These are phyloP conservation scores for Torulaspora quercuum DNA, from an alignment of 805 yeast species.

Conservation along the genomic window DNA sequence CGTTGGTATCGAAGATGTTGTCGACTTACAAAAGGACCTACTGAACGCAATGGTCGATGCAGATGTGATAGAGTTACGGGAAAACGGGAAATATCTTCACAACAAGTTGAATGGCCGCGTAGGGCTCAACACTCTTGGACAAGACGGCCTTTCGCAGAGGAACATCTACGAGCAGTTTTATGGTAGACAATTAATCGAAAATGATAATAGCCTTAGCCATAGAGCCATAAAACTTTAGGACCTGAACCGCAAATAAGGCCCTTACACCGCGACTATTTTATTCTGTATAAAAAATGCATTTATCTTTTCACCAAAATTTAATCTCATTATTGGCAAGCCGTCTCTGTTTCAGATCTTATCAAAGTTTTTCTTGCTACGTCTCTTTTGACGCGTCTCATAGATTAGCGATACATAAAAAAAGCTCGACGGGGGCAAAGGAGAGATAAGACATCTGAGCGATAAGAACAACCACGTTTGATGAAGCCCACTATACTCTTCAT, in stretches of 20 bases:
- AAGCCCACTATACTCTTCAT: constrained; percentile 26
- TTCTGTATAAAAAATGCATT: too few relatives aligned
- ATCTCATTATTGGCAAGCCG: too few relatives aligned
- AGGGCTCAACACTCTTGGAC: constrained; percentile 23
- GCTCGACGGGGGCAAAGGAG: neutral
- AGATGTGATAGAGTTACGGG: constrained; percentile 48
- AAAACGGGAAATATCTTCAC: constrained; percentile 29
- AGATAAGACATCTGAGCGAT: neutral
- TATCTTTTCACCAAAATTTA: too few relatives aligned
- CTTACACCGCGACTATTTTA: too few relatives aligned
- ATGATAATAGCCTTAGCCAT: constrained; percentile 10
- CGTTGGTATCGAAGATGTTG: constrained; percentile 82
- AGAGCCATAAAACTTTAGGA: constrained; percentile 13
- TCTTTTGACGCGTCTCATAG: too few relatives aligned
- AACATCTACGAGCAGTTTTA: constrained; percentile 28
- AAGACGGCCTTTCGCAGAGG: constrained; percentile 15
- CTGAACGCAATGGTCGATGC: constrained; percentile 64
- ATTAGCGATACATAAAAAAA: neutral
- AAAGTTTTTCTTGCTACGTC: too few relatives aligned
- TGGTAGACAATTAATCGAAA: constrained; percentile 14
- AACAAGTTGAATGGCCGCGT: constrained; percentile 23
- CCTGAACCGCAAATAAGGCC: too few relatives aligned
- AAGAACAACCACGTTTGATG: constrained; percentile 4
- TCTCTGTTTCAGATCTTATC: too few relatives aligned
- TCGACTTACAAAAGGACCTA: constrained; percentile 79